A percentile compares a stretch with the other conserved stretches of the same genome.
Conservation (phyloP, 2,329 filamentous ascomycete genomes). For the Trichoderma cornu-damae region DNA sequence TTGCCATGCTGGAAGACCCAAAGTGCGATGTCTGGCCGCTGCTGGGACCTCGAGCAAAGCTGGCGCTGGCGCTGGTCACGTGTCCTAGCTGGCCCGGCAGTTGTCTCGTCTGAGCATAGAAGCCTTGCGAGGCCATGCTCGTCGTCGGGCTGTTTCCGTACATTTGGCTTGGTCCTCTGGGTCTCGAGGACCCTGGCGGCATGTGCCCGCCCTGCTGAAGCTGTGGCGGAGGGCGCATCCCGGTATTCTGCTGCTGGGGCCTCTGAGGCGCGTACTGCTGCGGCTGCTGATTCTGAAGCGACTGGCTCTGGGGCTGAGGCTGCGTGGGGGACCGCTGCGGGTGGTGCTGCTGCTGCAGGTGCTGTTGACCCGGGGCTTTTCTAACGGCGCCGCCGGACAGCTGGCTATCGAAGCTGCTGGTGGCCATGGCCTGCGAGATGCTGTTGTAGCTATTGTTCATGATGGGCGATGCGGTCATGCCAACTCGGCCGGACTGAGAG, state of each 20-base stretch:
- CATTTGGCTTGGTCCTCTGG: constrained; percentile 15
- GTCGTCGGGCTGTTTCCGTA: constrained; percentile 13
- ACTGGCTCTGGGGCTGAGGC: background rate
- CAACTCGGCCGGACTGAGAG: constrained; percentile 17
- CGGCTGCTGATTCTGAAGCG: constrained; percentile 7
- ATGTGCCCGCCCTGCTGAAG: constrained; percentile 20
- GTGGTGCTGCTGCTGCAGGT: constrained; percentile 15
- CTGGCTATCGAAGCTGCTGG: constrained; percentile 22
- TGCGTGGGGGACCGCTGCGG: constrained; percentile 10
- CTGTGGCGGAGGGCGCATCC: constrained; percentile 17
- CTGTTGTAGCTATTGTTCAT: constrained; percentile 15
- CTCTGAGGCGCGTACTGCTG: constrained; percentile 12
- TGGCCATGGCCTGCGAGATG: constrained; percentile 17
- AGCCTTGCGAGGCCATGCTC: constrained; percentile 13
- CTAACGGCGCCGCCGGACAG: constrained; percentile 12
- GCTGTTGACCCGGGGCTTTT: constrained; percentile 16
- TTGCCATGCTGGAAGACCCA: constrained; percentile 20
- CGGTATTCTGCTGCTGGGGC: background rate
- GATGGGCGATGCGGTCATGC: constrained; percentile 19
- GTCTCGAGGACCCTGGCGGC: constrained; percentile 1
- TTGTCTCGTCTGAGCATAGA: constrained; percentile 22
- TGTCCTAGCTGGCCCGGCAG: constrained; percentile 21
- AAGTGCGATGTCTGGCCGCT: constrained; percentile 20
- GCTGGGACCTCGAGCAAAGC: constrained; percentile 18
- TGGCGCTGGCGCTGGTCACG: constrained; percentile 1